These are phyloP conservation scores for Aspergillus oerlinghausenensis DNA, from an alignment of 2,329 filamentous ascomycete species.

Conservation along the genomic window DNA sequence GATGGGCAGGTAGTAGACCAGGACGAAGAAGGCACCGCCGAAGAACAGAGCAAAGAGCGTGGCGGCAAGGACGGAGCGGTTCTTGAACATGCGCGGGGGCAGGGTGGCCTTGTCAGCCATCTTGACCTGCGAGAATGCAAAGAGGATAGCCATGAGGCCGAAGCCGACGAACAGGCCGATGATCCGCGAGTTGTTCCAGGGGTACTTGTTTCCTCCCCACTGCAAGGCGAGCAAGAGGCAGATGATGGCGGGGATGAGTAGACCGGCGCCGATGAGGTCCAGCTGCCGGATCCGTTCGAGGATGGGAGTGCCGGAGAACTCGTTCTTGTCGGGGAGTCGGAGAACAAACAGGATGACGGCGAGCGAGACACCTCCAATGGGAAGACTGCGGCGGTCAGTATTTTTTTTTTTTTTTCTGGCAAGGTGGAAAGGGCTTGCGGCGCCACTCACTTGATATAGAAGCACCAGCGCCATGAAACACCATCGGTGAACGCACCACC, in stretches of 20 bases:
- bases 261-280: conserved; percentile 31
- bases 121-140: conserved; percentile 42
- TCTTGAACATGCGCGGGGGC: conserved; percentile 47
- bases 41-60: conserved; percentile 34
- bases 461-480: conserved; percentile 40
- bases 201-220: conserved; percentile 20
- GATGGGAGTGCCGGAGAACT: conserved; percentile 28
- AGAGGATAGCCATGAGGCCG: conserved; percentile 35
- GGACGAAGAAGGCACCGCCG: conserved; percentile 35
- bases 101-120: conserved; percentile 48
- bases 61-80: conserved; percentile 37
- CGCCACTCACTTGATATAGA: conserved; percentile 36
- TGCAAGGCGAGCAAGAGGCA: conserved; percentile 21
- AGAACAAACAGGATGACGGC: conserved; percentile 47
- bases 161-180: conserved; percentile 20
- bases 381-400: conserved; percentile 20
- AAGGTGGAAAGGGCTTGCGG: not conserved
- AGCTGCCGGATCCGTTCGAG: conserved; percentile 36
- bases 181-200: conserved; percentile 19
- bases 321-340: conserved; percentile 35
- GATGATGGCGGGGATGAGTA: conserved; percentile 24
- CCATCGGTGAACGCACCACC: conserved; percentile 44
- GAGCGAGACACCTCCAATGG: conserved; percentile 38
- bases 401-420: not conserved
- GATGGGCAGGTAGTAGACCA: conserved; percentile 42